Percentiles rank a stretch among this genome's conserved stretches.
phyloP scores from a whole-genome alignment of 495 filamentous ascomycete species.

The Rusavskia elegans region DNA sequence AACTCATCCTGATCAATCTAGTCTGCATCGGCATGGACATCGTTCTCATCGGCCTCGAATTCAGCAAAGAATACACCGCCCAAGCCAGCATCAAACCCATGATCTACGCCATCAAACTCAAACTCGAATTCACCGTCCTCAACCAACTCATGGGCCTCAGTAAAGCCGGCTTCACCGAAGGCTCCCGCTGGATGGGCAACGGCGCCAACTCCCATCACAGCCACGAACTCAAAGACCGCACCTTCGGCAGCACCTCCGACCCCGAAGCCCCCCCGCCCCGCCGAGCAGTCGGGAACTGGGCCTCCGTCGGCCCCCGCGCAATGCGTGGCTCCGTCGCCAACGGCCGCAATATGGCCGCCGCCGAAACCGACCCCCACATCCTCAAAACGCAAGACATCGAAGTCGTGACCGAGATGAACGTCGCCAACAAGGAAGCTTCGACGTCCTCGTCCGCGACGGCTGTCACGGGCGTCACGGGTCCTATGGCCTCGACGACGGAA shows the following conservation, averaged over 20 bases:
- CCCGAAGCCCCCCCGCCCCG: background rate
- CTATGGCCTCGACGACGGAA: background rate
- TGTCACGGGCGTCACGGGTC: conserved; percentile 1
- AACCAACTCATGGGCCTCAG: conserved; percentile 23
- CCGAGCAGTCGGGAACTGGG: background rate
- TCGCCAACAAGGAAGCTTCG: background rate
- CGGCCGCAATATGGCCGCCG: background rate
- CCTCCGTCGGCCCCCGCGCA: background rate
- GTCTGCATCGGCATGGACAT: conserved; percentile 42
- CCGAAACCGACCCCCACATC: conserved; percentile 2
- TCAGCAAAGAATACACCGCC: conserved; percentile 37
- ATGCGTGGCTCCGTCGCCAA: background rate
- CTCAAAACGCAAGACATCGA: conserved; percentile 11
- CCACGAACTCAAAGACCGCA: conserved; percentile 1
- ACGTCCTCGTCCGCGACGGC: conserved; percentile 7
- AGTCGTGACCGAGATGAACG: conserved; percentile 10
- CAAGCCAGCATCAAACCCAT: conserved; percentile 44
- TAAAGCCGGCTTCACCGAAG: conserved; percentile 21
- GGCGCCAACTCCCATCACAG: conserved; percentile 15
- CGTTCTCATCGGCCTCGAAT: conserved; percentile 39
- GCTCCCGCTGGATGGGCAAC: conserved; percentile 17
- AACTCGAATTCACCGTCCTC: conserved; percentile 49
- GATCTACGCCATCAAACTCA: conserved; percentile 50
- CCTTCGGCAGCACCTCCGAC: background rate
- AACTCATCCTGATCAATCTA: conserved; percentile 41